These are phyloP conservation scores for Trypanosoma melophagium DNA, from an alignment of 208 protist genomes.

Conservation along the genomic window DNA sequence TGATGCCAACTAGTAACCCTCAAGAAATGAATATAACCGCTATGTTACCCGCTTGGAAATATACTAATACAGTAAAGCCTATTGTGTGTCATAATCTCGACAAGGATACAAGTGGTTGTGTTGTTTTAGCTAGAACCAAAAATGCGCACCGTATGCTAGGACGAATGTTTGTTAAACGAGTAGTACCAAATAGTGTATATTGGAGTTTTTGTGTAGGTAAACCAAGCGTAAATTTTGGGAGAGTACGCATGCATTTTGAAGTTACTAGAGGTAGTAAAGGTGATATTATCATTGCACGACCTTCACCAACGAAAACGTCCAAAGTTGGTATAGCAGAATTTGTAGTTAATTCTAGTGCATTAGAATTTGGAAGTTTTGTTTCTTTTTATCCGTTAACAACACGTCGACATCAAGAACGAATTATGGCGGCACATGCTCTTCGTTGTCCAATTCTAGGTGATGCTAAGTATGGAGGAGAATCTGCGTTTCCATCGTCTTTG, in stretches of 20 bases:
- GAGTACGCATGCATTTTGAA: constrained; percentile 93
- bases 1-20: constrained; percentile 83
- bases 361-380: constrained; percentile 88
- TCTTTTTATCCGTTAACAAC: constrained; percentile 91
- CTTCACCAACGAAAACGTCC: constrained; percentile 68
- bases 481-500: constrained; percentile 80
- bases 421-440: constrained; percentile 89
- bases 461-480: constrained; percentile 88
- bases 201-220: constrained; percentile 89
- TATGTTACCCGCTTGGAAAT: constrained; percentile 88
- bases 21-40: constrained; percentile 87
- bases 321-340: constrained; percentile 90
- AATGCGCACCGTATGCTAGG: constrained; percentile 85
- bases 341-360: constrained; percentile 85
- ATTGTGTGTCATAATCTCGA: constrained; percentile 91
- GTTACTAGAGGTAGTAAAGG: constrained; percentile 60
- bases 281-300: constrained; percentile 78
- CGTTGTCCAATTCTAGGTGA: constrained; percentile 90
- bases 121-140: constrained; percentile 83
- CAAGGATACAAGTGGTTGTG: constrained; percentile 86
- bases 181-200: constrained; percentile 92
- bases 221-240: constrained; percentile 84
- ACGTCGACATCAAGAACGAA: constrained; percentile 87
- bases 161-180: constrained; percentile 87
- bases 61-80: constrained; percentile 71